These are phyloP conservation scores for Aspergillus viridinutans DNA, from an alignment of 2,329 filamentous ascomycete species.

Conservation along the genomic window DNA sequence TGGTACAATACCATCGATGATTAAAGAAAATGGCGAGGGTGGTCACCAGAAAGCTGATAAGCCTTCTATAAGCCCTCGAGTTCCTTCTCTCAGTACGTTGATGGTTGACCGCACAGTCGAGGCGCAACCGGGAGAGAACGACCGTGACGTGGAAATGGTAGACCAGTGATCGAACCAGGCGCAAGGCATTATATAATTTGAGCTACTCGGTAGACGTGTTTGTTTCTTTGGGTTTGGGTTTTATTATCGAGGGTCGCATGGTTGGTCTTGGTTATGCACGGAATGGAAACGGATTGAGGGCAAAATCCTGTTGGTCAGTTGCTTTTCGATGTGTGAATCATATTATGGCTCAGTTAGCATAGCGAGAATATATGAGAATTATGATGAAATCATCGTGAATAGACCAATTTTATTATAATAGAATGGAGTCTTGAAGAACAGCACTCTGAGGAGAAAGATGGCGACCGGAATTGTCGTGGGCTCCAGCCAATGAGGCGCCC, in stretches of 20 bases:
- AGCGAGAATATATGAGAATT: neutral
- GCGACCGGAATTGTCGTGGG: no score
- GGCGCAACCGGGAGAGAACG: conserved; percentile 33
- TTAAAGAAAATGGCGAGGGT: conserved; percentile 20
- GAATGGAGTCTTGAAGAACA: neutral
- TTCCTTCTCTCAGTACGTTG: conserved; percentile 50
- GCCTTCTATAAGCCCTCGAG: conserved; percentile 25
- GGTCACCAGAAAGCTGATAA: conserved; percentile 15
- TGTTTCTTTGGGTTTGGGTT: neutral
- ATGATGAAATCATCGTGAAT: no score
- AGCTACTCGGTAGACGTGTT: neutral
- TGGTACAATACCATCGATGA: conserved; percentile 16
- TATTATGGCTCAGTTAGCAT: neutral
- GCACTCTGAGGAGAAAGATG: neutral
- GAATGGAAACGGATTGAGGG: neutral
- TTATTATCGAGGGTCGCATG: neutral
- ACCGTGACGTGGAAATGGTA: conserved; percentile 59
- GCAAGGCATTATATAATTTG: neutral
- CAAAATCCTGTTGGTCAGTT: neutral
- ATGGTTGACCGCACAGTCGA: conserved; percentile 53
- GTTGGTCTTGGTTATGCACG: neutral
- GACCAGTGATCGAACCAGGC: conserved; percentile 36
- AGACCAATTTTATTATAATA: neutral
- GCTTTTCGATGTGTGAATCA: neutral
- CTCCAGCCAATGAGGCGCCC: conserved; percentile 34